Evolutionary conservation across 495 filamentous ascomycete genomes (phyloP), one percentile per base, ranked within the genome.

Genomic region (Trichoderma parareesei): DNA sequence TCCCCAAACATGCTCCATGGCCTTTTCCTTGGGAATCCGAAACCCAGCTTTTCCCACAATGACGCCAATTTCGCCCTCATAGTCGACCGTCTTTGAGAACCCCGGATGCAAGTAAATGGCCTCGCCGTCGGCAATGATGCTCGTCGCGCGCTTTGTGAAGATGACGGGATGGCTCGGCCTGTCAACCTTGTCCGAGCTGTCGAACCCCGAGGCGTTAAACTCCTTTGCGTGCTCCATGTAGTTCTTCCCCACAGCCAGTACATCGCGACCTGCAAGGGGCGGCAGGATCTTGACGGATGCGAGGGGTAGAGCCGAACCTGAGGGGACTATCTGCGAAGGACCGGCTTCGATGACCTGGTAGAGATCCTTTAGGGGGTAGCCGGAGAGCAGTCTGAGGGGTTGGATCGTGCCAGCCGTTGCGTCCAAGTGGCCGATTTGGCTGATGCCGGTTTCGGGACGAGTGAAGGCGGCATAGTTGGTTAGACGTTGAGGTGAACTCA

Each of bases 51-150:
- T 84, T 4, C 82, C 81, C 63, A 85, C 71, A 63, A 86, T 83
- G 5, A 86, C 78, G 0, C 79, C 82, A 64, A 86, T 81, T 66
- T 85, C 82, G 18, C 82, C 82, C 64, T 86, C 83, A 64, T 84
- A 86, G 68, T 86, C 83, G 3, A 77, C 59, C 0, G 74, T 81
- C 20, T 78, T 67, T 42, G 82, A 83, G 64, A 83, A 85, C 5
- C 71, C 70, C n/a, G 71, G 71, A 66, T 83, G 79, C 0, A 78
- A 76, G 38, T 75, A 74, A 61, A 85, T 57, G 27, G 35, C 27
- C 16, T 57, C 53, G 27, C 53, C 81, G 57, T 75, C 69, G 3
- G 78, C 80, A 63, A 84, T 80, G 65, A 85, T 82, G 18, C 77
- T 79, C 5, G 81, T 84, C 14, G 78, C 75, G 20, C 82, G 75